These are phyloP conservation scores for Macadamia integrifolia DNA, from an alignment of 164 flowering plant species.

Conservation along the genomic window DNA sequence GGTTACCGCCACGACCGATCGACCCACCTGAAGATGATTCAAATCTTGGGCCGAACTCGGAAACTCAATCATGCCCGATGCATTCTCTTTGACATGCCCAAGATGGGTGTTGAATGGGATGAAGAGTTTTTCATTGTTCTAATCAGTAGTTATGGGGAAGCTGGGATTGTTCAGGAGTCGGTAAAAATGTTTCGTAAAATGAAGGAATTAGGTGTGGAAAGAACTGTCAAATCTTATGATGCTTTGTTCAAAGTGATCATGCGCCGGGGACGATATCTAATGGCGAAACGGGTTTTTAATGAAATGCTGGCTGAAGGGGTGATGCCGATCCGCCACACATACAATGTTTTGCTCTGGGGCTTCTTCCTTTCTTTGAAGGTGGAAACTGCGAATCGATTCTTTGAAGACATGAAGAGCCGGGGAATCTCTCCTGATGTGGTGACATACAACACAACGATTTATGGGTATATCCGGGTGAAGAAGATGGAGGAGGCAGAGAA, in stretches of 20 bases:
- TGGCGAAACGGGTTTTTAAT: conserved; percentile 87
- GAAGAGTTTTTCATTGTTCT: conserved; percentile 75
- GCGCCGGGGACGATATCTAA: conserved; percentile 72
- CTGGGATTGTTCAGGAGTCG: conserved; percentile 89
- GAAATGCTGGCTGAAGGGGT: conserved; percentile 78
- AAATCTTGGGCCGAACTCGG: conserved; percentile 52
- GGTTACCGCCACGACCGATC: conserved; percentile 58
- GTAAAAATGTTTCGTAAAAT: conserved; percentile 73
- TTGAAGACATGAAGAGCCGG: conserved; percentile 69
- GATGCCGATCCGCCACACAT: conserved; percentile 67
- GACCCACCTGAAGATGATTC: conserved; percentile 60
- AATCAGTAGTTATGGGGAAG: conserved; percentile 77
- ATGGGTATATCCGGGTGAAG: conserved; percentile 61
- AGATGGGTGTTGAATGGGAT: conserved; percentile 71
- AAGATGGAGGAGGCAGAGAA: conserved; percentile 77
- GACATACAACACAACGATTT: conserved; percentile 71
- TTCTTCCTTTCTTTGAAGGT: conserved; percentile 62
- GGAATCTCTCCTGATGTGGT: conserved; percentile 63
- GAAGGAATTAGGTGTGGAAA: conserved; percentile 71
- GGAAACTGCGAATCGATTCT: conserved; percentile 70
- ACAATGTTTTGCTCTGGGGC: conserved; percentile 82
- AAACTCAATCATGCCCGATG: conserved; percentile 92
- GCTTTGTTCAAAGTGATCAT: conserved; percentile 70
- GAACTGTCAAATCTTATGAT: conserved; percentile 60
- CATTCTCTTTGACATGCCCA: conserved; percentile 80